Evolutionary conservation across 2,329 filamentous ascomycete genomes (phyloP), one percentile per base, ranked within the genome.

Genomic region (Falciphora oryzae): DNA sequence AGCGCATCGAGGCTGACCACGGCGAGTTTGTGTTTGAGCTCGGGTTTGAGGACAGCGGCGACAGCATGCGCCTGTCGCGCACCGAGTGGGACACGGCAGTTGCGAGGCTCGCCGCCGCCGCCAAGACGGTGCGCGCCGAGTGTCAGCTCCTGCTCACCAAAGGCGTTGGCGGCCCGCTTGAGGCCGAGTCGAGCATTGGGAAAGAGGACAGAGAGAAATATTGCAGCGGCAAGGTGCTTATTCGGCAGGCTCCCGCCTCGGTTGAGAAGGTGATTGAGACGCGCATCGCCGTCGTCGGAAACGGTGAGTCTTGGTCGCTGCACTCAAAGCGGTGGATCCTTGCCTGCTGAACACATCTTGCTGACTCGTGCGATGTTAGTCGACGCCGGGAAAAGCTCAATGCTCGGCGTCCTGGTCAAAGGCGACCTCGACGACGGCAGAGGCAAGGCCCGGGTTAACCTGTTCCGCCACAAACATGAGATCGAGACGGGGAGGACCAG

Each of bases 381-480:
- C 64, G 95, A 99, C 75, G 95, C 95, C 13, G 95, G 95, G 0
- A 99, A 99, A 79, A 96, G 92, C 74, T 98, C 95, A 32, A 90
- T 98, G 85, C 81, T 99, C 2, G 95, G 95, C 58, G 95, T 99
- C 1, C 81, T 99, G 7, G 95, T 98, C 8, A 98, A 98, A 77
- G 95, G 95, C 6, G 91, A 91, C 63, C 86, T 99, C 2, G 95
- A 99, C 71, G 95, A 99, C 77, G 95, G 95, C 22, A 86, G 95
- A 73, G 95, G 95, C 16, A 94, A 91, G 75, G 94, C 95, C 59
- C 89, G 95, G 67, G 91, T 99, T 63, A 98, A 97, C 69, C 86
- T 99, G 16, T 99, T 99, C 78, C 87, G 95, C 22, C 95, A 99
- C 77, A 98, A 99, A 77, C 95, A 99, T 73, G 95, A 99, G 78